These are phyloP conservation scores for Blastobotrys illinoisensis DNA, from an alignment of 1,139 yeast genomes.

Conservation along the genomic window DNA sequence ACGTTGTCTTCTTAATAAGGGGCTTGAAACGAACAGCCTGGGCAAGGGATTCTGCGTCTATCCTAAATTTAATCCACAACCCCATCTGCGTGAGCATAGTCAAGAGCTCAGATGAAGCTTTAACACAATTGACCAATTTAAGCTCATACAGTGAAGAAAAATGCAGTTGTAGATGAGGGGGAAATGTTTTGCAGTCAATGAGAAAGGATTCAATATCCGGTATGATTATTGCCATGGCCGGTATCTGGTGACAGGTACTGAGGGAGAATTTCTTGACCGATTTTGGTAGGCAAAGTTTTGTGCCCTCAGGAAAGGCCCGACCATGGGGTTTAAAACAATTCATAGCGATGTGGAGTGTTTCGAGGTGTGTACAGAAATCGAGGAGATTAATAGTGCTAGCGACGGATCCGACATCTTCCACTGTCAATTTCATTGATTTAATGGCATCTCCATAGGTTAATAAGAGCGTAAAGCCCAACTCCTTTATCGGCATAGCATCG, in stretches of 20 bases:
- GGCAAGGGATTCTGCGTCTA: no score
- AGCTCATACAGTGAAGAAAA: not conserved
- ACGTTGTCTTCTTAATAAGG: no score
- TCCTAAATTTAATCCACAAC: no score
- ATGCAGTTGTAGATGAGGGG: not conserved
- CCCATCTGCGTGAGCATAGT: not conserved
- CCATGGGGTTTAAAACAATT: no score
- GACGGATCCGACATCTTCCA: not conserved
- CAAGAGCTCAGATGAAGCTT: not conserved
- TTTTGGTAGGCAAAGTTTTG: no score
- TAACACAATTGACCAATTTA: not conserved
- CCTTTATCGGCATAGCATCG: not conserved
- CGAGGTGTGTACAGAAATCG: not conserved
- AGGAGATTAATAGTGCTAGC: not conserved
- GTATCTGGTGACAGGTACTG: not conserved
- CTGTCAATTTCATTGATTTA: not conserved
- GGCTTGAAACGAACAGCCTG: no score
- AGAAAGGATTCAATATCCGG: not conserved
- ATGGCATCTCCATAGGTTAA: not conserved
- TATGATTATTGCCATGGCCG: not conserved
- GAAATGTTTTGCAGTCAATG: not conserved
- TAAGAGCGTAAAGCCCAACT: not conserved
- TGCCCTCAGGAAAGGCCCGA: no score
- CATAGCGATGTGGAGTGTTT: not conserved
- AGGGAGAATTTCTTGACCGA: not conserved